Evolutionary conservation across 768 basidiomycete species (phyloP).

Genomic region (Kwoniella sp.): DNA sequence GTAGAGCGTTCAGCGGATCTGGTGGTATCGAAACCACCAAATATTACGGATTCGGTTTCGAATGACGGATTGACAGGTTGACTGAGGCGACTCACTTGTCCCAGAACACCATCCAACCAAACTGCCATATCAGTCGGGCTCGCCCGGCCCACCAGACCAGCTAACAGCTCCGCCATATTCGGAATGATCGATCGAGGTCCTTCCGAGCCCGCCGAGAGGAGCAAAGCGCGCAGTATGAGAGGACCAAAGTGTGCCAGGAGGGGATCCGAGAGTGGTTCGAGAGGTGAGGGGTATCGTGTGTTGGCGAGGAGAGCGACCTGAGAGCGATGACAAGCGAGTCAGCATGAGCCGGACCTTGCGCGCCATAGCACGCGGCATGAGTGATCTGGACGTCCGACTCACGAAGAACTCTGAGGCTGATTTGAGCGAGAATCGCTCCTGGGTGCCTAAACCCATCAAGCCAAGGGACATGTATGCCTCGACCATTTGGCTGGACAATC

Average conservation of each 20-base stretch:
- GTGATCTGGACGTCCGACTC: too few relatives aligned
- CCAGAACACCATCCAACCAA: constrained; percentile 76
- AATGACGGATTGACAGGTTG: background rate
- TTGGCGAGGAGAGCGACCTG: constrained; percentile 66
- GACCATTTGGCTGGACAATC: constrained; percentile 65
- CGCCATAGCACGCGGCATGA: too few relatives aligned
- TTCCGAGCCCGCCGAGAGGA: constrained; percentile 78
- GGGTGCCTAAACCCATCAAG: constrained; percentile 67
- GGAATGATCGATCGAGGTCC: constrained; percentile 79
- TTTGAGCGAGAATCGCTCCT: constrained; percentile 83
- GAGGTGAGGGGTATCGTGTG: constrained; percentile 60
- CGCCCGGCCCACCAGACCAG: constrained; percentile 65
- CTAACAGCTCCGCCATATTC: constrained; percentile 81
- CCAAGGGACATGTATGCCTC: constrained; percentile 72
- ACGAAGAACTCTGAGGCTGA: constrained; percentile 82
- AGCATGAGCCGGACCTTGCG: too few relatives aligned
- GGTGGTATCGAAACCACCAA: too few relatives aligned
- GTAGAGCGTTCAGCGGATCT: too few relatives aligned
- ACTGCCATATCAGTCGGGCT: constrained; percentile 61
- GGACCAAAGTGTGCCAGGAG: constrained; percentile 59
- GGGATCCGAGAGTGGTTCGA: constrained; percentile 59
- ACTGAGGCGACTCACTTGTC: constrained; percentile 36
- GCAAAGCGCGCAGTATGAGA: constrained; percentile 67
- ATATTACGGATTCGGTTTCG: too few relatives aligned
- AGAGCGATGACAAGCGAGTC: constrained; percentile 43